phyloP scores from a whole-genome alignment of 2,329 filamentous ascomycete genomes.

The Catunica adiposa region DNA sequence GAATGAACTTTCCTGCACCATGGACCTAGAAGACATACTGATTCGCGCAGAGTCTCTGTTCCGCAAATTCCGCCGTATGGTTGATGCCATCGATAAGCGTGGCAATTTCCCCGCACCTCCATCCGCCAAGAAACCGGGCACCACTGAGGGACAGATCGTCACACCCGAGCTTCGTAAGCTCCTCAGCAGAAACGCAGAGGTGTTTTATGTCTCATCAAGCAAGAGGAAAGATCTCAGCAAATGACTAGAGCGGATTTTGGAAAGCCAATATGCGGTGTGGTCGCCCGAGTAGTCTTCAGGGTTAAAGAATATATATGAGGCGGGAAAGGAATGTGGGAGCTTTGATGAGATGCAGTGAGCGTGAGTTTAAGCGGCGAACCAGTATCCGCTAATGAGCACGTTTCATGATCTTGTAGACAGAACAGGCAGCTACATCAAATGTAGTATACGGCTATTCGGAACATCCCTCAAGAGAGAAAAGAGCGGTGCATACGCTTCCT shows the following conservation, averaged over 20 bases:
- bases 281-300: slow-evolving; percentile 1
- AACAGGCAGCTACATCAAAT: not conserved
- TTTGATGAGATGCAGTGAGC: not conserved
- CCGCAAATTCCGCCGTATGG: slow-evolving; percentile 68
- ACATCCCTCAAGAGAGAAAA: too few relatives aligned
- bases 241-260: slow-evolving; percentile 9
- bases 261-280: slow-evolving; percentile 10
- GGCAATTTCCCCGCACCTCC: slow-evolving; percentile 53
- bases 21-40: slow-evolving; percentile 75
- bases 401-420: not conserved
- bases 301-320: not conserved
- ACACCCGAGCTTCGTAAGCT: slow-evolving; percentile 40
- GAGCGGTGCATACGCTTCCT: too few relatives aligned
- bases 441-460: too few relatives aligned
- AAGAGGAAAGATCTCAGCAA: slow-evolving; percentile 12
- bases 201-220: slow-evolving; percentile 21
- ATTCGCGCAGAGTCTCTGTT: slow-evolving; percentile 81
- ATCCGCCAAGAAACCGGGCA: slow-evolving; percentile 16
- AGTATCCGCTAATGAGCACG: not conserved
- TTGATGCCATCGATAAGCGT: slow-evolving; percentile 87
- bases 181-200: slow-evolving; percentile 32
- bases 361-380: not conserved
- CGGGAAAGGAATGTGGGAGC: not conserved
- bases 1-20: slow-evolving; percentile 85
- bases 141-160: slow-evolving; percentile 29